These are phyloP conservation scores for Phytophthora meadii DNA, from an alignment of 352 stramenopile species.

Conservation along the genomic window DNA sequence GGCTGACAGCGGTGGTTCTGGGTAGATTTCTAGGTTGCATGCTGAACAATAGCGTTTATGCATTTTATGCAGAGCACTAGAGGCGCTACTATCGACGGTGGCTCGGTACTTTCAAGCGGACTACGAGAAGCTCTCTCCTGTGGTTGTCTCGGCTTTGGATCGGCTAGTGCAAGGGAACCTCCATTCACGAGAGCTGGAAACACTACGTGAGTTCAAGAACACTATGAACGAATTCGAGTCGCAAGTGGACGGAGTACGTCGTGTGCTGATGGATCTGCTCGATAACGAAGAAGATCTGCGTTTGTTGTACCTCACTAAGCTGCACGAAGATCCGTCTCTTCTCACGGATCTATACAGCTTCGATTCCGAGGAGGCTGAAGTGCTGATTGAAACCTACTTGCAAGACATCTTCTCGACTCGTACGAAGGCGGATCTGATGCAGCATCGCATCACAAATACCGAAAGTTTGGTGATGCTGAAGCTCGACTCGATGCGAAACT, in stretches of 20 bases:
- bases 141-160: conserved; percentile 58
- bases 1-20: background rate
- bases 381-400: conserved; percentile 81
- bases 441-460: conserved; percentile 79
- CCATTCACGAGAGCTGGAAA: conserved; percentile 61
- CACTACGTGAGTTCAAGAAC: conserved; percentile 72
- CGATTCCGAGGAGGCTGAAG: conserved; percentile 78
- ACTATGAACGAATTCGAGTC: conserved; percentile 76
- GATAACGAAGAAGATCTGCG: conserved; percentile 75
- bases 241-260: conserved; percentile 66
- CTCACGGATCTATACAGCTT: conserved; percentile 66
- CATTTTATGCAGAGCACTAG: conserved; percentile 43
- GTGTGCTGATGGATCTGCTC: conserved; percentile 67
- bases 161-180: conserved; percentile 57
- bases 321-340: conserved; percentile 62
- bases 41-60: too few species aligned
- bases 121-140: conserved; percentile 53
- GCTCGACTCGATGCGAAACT: conserved; percentile 82
- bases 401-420: conserved; percentile 84
- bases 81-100: conserved; percentile 67
- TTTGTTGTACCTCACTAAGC: conserved; percentile 72
- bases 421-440: conserved; percentile 71
- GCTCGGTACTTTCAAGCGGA: conserved; percentile 62
- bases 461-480: conserved; percentile 85
- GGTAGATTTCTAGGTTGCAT: background rate